Base-by-base conservation (phyloP, 2,329 filamentous ascomycete species). In the Madurella mycetomatis region DNA sequence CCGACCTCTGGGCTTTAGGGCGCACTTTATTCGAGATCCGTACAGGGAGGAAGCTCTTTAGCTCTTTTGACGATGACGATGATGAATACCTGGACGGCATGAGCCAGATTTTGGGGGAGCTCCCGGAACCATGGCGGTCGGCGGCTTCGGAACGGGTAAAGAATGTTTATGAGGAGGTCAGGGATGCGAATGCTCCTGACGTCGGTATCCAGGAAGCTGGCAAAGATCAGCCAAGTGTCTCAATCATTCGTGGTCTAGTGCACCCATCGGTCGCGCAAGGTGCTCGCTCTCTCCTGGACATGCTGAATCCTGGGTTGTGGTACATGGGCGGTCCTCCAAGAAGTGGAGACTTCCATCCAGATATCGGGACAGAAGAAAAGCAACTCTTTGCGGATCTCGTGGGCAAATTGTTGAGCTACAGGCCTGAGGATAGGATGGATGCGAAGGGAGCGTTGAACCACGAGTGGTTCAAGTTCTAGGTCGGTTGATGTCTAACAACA, bases 11-110 rank as follows among this genome's bases (percentile, higher is more conserved):
- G 68, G 67, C 69, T 30, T 64, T 71, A 2, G 69, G 63, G 0
- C 71, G 69, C 19, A 70, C 66, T 0, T 34, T 72, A 0, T 68
- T 68, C 34, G 66, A 71, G 53, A 70, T 70, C 0, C 63, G 69
- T 0, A 58, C 63, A 0, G 66, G 68, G 1, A 49, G 64, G 4
- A 57, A 57, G 0, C 57, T 72, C 0, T 70, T 70, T 17, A 59
- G 64, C 17, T 61, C 51, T 0, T 63, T 62, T 58, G 63, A 64
- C 59, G 60, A 64, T 30, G 63, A 66, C 4, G 47, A 46, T 1
- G 67, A 71, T n/a, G 66, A 70, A 1, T 41, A 67, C 7, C 30
- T 71, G 0, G 53, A 58, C 2, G 59, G 63, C 5, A 65, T 71
- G 25, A 64, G 65, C 1, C 46, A 60, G 5, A 59, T 69, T 9